A percentile compares a stretch with the other conserved stretches of the same genome.
phyloP scores from a whole-genome alignment of 1,284 basidiomycete species.

The Bjerkandera adusta region DNA sequence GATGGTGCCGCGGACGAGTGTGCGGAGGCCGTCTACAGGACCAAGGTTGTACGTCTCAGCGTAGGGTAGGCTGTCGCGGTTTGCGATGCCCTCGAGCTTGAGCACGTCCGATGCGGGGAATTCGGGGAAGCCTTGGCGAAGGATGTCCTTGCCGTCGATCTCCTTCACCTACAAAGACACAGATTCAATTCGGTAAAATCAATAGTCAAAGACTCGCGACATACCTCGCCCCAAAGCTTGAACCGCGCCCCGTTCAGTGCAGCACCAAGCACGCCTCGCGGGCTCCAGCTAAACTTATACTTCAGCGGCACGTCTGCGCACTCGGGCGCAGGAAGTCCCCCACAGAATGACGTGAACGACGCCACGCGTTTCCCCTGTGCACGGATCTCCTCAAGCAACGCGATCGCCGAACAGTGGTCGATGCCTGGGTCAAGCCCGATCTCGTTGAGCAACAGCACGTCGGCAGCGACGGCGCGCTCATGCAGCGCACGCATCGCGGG shows the following conservation, averaged over 20 bases:
- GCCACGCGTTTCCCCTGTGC: slow-evolving; percentile 60
- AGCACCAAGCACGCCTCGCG: slow-evolving; percentile 83
- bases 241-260: slow-evolving; percentile 79
- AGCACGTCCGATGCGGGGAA: slow-evolving; percentile 71
- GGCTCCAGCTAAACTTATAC: slow-evolving; percentile 97
- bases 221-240: slow-evolving; percentile 57
- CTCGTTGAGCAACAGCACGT: slow-evolving; percentile 86
- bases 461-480: slow-evolving; percentile 58
- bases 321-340: slow-evolving; percentile 87
- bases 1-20: slow-evolving; percentile 85
- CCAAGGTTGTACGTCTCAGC: slow-evolving; percentile 70
- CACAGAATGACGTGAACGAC: slow-evolving; percentile 92
- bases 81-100: slow-evolving; percentile 85
- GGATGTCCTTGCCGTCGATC: slow-evolving; percentile 55
- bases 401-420: slow-evolving; percentile 90
- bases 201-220: neutral
- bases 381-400: slow-evolving; percentile 62
- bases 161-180: slow-evolving; percentile 37
- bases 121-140: slow-evolving; percentile 59
- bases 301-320: slow-evolving; percentile 62
- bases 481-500: slow-evolving; percentile 76
- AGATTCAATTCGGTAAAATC: neutral
- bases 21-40: slow-evolving; percentile 47
- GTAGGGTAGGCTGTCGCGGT: slow-evolving; percentile 85
- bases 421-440: slow-evolving; percentile 96